Conservation (phyloP, 768 basidiomycete species). For the Candolleomyces efflorescens region DNA sequence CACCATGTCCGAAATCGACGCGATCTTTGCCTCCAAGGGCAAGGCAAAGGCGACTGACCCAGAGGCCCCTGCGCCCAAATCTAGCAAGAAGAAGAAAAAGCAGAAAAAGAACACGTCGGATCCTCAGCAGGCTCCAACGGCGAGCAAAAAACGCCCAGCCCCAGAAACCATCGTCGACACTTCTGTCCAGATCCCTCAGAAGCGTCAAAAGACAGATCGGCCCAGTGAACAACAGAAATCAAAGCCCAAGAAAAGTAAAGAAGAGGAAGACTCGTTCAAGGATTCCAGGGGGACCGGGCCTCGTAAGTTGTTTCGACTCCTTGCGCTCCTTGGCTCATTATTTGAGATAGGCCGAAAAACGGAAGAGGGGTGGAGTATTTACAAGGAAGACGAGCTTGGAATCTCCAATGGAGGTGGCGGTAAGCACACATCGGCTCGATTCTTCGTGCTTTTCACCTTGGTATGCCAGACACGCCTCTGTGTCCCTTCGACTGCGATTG, state of each 20-base stretch:
- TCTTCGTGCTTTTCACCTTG: constrained; percentile 19
- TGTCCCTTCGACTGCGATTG: constrained; percentile 91
- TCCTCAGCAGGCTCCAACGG: constrained; percentile 5
- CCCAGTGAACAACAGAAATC: neutral
- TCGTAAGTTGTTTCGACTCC: constrained; percentile 42
- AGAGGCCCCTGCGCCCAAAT: constrained; percentile 21
- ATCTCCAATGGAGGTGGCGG: constrained; percentile 69
- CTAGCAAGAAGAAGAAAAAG: constrained; percentile 44
- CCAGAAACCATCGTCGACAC: constrained; percentile 69
- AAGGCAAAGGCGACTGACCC: constrained; percentile 22
- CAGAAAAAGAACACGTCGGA: constrained; percentile 25
- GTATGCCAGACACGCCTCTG: constrained; percentile 62
- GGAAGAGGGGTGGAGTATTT: constrained; percentile 75
- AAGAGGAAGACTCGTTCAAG: constrained; percentile 50
- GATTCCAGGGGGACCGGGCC: constrained; percentile 74
- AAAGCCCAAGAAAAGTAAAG: constrained; percentile 24
- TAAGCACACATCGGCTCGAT: constrained; percentile 28
- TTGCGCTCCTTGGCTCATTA: constrained; percentile 10
- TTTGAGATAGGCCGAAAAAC: constrained; percentile 63
- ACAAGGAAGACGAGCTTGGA: constrained; percentile 80
- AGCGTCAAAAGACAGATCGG: constrained; percentile 6
- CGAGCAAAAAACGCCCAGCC: constrained; percentile 30
- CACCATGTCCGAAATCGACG: constrained; percentile 76
- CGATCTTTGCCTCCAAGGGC: constrained; percentile 66
- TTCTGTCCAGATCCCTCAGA: constrained; percentile 30